phyloP scores from a whole-genome alignment of 2,329 filamentous ascomycete species.

The Xylaria sp. region DNA sequence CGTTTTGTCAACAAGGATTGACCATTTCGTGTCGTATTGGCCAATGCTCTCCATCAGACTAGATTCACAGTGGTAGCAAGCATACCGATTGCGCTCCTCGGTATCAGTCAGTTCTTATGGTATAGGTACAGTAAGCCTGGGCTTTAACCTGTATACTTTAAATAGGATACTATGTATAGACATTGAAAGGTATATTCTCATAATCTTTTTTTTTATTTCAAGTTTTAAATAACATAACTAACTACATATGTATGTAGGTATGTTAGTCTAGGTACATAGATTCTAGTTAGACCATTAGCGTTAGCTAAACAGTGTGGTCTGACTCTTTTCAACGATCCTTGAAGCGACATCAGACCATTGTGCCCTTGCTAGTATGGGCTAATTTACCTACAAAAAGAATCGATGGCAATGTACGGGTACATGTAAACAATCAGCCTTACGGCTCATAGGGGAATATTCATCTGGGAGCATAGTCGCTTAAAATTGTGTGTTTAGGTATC shows the following conservation, averaged over 20 bases:
- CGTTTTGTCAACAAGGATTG: slow-evolving; percentile 6
- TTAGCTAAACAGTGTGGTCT: too few relatives aligned
- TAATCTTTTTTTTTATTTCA: too few relatives aligned
- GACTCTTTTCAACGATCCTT: not conserved
- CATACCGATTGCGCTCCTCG: not conserved
- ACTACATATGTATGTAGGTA: too few relatives aligned
- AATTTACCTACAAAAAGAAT: not conserved
- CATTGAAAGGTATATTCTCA: too few relatives aligned
- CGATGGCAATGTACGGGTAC: too few relatives aligned
- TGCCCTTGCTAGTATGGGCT: not conserved
- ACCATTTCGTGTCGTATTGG: not conserved
- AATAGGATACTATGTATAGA: too few relatives aligned
- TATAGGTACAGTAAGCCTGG: slow-evolving; percentile 16
- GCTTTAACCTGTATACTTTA: not conserved
- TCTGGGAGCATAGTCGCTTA: not conserved
- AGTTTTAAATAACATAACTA: too few relatives aligned
- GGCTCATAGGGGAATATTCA: too few relatives aligned
- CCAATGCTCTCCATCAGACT: not conserved
- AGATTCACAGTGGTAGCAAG: not conserved
- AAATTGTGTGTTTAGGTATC: not conserved
- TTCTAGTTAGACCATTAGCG: too few relatives aligned
- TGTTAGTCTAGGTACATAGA: too few relatives aligned
- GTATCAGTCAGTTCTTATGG: not conserved
- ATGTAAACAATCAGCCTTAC: too few relatives aligned
- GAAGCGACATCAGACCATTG: slow-evolving; percentile 6